Conservation (phyloP, 805 yeast species). For the Metschnikowia hibisci region DNA sequence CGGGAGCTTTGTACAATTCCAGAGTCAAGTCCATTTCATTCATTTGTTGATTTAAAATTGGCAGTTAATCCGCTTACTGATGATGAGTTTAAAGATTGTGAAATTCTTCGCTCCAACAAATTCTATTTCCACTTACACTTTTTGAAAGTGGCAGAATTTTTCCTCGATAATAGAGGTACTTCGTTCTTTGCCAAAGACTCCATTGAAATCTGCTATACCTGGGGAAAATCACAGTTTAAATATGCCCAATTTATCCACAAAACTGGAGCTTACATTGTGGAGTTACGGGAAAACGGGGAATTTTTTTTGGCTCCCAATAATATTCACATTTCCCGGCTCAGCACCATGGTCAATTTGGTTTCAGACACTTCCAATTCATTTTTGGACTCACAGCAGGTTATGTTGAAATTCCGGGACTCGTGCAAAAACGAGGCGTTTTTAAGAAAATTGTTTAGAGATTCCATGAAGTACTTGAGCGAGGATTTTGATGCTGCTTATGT, state of each 20-base stretch:
- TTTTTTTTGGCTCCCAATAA: constrained; percentile 85
- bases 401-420: constrained; percentile 61
- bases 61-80: constrained; percentile 72
- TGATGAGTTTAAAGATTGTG: constrained; percentile 42
- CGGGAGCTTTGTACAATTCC: constrained; percentile 78
- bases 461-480: constrained; percentile 45
- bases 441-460: constrained; percentile 54
- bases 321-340: constrained; percentile 71
- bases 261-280: constrained; percentile 88
- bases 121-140: constrained; percentile 77
- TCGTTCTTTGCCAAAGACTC: constrained; percentile 49
- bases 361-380: constrained; percentile 32
- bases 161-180: constrained; percentile 78
- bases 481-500: constrained; percentile 22
- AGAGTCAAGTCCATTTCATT: constrained; percentile 77
- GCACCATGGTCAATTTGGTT: constrained; percentile 34
- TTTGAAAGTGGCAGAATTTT: constrained; percentile 65
- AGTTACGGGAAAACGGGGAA: constrained; percentile 72
- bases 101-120: constrained; percentile 46
- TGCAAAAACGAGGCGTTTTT: constrained; percentile 53
- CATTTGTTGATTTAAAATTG: constrained; percentile 66
- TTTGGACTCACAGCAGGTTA: constrained; percentile 67
- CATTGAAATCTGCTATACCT: constrained; percentile 74
- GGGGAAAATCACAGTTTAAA: constrained; percentile 85
- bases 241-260: constrained; percentile 86